Evolutionary conservation across 2,329 filamentous ascomycete species (phyloP).

Genomic region (Xylariomycetidae sp.): DNA sequence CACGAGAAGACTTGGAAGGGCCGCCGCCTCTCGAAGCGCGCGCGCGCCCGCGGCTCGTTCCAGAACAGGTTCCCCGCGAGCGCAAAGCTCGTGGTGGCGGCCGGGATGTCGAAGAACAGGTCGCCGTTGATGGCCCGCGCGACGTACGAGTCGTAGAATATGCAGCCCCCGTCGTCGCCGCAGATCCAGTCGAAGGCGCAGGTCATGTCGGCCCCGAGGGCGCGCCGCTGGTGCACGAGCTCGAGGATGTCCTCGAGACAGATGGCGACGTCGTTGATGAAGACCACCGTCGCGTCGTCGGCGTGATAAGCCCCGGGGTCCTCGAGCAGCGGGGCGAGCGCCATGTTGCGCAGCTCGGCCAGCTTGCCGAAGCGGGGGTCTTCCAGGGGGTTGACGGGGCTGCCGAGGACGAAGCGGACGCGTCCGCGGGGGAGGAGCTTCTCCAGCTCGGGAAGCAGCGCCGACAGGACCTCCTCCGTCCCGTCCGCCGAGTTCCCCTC

Average conservation of each 20-base stretch:
- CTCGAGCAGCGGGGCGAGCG: not conserved
- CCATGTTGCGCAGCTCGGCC: not conserved
- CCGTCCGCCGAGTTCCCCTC: slow-evolving; percentile 53
- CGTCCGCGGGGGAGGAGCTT: not conserved
- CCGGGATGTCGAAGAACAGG: slow-evolving; percentile 49
- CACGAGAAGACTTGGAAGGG: slow-evolving; percentile 58
- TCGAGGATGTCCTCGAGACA: slow-evolving; percentile 55
- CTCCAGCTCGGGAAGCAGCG: not conserved
- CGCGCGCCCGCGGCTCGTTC: slow-evolving; percentile 35
- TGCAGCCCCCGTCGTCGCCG: slow-evolving; percentile 35
- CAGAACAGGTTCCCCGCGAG: slow-evolving; percentile 48
- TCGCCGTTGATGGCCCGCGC: slow-evolving; percentile 48
- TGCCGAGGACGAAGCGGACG: not conserved
- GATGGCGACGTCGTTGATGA: slow-evolving; percentile 49
- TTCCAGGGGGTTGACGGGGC: not conserved
- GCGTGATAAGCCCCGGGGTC: too few species aligned
- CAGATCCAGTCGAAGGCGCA: slow-evolving; percentile 57
- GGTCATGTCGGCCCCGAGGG: slow-evolving; percentile 47
- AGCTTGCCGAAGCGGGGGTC: not conserved
- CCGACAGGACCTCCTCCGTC: slow-evolving; percentile 42
- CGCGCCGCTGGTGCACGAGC: slow-evolving; percentile 41
- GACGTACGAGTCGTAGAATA: slow-evolving; percentile 57
- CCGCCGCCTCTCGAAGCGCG: slow-evolving; percentile 27
- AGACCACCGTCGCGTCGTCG: slow-evolving; percentile 44
- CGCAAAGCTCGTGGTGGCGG: slow-evolving; percentile 45